Evolutionary conservation across 2,329 filamentous ascomycete species (phyloP), one percentile per base, ranked within the genome.

Genomic region (Claviceps purpurea): DNA sequence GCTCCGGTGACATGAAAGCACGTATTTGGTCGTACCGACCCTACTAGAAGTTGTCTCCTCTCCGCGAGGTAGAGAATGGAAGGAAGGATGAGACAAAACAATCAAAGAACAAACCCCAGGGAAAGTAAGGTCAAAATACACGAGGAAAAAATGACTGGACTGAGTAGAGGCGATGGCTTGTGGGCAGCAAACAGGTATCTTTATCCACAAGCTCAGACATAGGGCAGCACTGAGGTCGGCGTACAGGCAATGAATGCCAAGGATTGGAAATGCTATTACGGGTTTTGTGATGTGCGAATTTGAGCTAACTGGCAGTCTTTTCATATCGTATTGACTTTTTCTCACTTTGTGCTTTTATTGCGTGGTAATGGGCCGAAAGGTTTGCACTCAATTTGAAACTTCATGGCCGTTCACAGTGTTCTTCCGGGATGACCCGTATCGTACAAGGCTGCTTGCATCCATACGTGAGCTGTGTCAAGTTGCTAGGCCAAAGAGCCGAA

Each of bases 1-100:
- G 93, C 56, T 96, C 90, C 59, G 93, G 93, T 62, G 93, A 98
- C 67, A 95, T 95, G 88, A 86, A 91, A 66, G 93, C 93, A 51
- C 84, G 93, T 63, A 97, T 98, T 71, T 98, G 93, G 93, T 89
- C 86, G 61, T 96, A 87, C 64, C 76, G 79, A 52, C 69, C 74
- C 4, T 68, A 74, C 50, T 70, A 69, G 51, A n/a, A 7, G 4
- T 24, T 34, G 38, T 7, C 11, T 40, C 40, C 16, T n/a, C 5
- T 22, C 18, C 7, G 40, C 18, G 11, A 41, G 5, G 10, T 22
- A 13, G 20, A 22, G 14, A 43, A 14, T 5, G 14, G 16, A 24
- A 24, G 20, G 41, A 42, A 8, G 20, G 5, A 24, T 22, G 11
- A 16, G 22, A 16, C 13, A 43, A 43, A 43, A 43, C 30, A 11